Evolutionary conservation across 768 basidiomycete species (phyloP), one percentile per base, ranked within the genome.

Genomic region (Dacryopinax primogenitus): DNA sequence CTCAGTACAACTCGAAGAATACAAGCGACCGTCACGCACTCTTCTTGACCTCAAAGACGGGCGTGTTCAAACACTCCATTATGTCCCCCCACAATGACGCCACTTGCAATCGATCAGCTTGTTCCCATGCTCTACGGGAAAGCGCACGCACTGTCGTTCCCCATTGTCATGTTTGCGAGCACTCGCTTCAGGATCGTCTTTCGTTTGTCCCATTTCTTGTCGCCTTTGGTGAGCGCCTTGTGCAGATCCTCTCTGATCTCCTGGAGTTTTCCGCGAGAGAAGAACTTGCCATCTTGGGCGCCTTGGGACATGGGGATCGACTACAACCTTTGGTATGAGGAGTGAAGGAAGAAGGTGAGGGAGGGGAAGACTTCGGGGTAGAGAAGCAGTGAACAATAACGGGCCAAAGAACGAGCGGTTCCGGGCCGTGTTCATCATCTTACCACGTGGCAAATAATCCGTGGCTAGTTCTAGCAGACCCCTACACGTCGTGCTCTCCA

Each of bases 141-240:
- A 21, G 37, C 39, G 30, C 74, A 84, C 92, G 77, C 73, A 96
- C 95, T 94, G 77, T 98, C 94, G 73, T 93, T 96, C 45, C 96
- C 96, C 94, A 99, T 98, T 2, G 96, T 99, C 75, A 98, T 98
- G 76, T 97, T 97, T 41, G 96, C 96, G 13, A 97, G 92, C 67
- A 97, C 88, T 80, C 94, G 95, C 83, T 99, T 98, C 70, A 98
- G 77, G 21, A 91, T 88, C 0, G 85, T 93, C 82, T 93, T 98
- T 71, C 93, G 84, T 76, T 94, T 94, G 70, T 84, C 78, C 69
- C 83, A 98, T 71, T 93, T 95, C 82, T 97, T 99, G 81, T 99
- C 96, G 77, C 96, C 96, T 68, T 87, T 80, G 69, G 73, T 73
- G 74, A 92, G 92, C 9, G 90, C 88, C 58, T 90, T 88, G 74